Evolutionary conservation across 768 basidiomycete species (phyloP).

Genomic region (Stropharia rugosoannulata): DNA sequence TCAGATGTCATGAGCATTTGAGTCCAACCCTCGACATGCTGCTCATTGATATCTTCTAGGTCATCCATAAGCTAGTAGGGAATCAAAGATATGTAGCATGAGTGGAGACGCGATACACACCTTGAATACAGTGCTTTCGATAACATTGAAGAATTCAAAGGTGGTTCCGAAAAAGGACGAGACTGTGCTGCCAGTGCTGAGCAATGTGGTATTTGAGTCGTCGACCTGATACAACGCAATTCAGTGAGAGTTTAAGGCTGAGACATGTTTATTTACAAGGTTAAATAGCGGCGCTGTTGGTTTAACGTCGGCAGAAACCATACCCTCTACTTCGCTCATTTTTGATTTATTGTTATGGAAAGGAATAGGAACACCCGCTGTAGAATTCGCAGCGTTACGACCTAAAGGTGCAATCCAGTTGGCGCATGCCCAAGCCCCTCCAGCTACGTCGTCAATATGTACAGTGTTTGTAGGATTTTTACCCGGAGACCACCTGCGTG

Average conservation of each 20-base stretch:
- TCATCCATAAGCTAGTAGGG: constrained; percentile 61
- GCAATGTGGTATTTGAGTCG: constrained; percentile 68
- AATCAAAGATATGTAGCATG: background rate
- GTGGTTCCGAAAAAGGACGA: constrained; percentile 76
- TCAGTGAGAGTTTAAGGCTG: background rate
- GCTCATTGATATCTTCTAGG: constrained; percentile 83
- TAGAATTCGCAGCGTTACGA: constrained; percentile 57
- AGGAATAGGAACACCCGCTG: constrained; percentile 65
- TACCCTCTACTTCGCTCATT: constrained; percentile 60
- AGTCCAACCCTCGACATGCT: constrained; percentile 80
- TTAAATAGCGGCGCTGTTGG: constrained; percentile 81
- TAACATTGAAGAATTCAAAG: constrained; percentile 76
- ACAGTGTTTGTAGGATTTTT: constrained; percentile 74
- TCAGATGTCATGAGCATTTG: constrained; percentile 73
- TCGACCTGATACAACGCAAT: constrained; percentile 51
- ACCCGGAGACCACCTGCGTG: constrained; percentile 72
- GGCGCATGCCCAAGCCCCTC: constrained; percentile 73
- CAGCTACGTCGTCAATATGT: constrained; percentile 79
- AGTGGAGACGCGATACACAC: constrained; percentile 30
- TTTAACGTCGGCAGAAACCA: constrained; percentile 53
- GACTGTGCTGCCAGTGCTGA: constrained; percentile 63
- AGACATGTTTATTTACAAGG: constrained; percentile 44
- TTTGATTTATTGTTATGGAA: constrained; percentile 76
- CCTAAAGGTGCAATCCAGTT: constrained; percentile 70
- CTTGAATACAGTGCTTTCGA: constrained; percentile 68